Evolutionary conservation across 2,329 filamentous ascomycete genomes (phyloP), one percentile per base, ranked within the genome.

Genomic region (Cadophora malorum): DNA sequence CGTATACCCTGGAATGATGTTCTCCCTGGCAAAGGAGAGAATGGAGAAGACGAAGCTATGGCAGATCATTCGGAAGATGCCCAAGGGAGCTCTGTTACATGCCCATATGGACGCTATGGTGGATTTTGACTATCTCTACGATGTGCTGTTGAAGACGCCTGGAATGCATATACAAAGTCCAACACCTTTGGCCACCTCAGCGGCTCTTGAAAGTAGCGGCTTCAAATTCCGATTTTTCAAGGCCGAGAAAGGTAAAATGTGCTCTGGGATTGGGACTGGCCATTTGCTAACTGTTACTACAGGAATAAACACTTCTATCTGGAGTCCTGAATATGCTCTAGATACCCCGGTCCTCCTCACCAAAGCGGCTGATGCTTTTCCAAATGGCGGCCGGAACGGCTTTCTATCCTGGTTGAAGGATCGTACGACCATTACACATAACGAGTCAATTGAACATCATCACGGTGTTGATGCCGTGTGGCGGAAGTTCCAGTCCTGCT

Each of bases 51-150:
- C 93, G 16, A 89, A 89, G 76, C 83, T 97, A 28, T 98, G 93
- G 93, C 85, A 88, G 71, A 96, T 97, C 74, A 86, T 97, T 19
- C 87, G 90, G 68, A 86, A 83, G 71, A 93, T 98, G 91, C 95
- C 95, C 33, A 98, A 98, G 79, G 96, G 95, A 14, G 85, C 90
- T 9, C 83, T 97, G 35, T 81, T 97, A 69, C 94, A 98, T 81
- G 93, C 93, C 53, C 94, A 98, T 79, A 83, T 96, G 77, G 92
- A 96, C 79, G 93, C 94, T 74, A 96, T 96, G 89, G 91, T 97
- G 61, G 91, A 97, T 78, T 88, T 94, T 71, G 91, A 93, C 76
- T 96, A 89, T 81, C 81, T 97, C 8, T 85, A 97, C 49, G 86
- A 90, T 6, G 84, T 91, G 74, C 87, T 92, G 2, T 84, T 98